Evolutionary conservation across 2,329 filamentous ascomycete species (phyloP).

Genomic region (Pyricularia sp.): DNA sequence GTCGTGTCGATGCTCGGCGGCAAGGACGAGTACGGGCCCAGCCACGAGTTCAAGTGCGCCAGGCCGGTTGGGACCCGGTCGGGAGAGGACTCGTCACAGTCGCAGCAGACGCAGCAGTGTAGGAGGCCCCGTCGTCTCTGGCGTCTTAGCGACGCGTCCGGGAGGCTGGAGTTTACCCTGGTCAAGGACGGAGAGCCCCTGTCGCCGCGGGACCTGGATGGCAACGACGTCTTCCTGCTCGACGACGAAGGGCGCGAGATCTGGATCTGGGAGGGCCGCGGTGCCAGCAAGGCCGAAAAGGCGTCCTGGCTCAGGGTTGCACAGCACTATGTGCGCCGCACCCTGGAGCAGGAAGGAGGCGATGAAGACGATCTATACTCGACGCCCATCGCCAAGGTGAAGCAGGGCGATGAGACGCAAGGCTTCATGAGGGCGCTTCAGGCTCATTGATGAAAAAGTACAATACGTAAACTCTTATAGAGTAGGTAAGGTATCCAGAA

Average conservation of each 20-base stretch:
- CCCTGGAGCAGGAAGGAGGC: slow-evolving; percentile 12
- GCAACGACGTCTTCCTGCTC: slow-evolving; percentile 53
- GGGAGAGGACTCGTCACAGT: neutral
- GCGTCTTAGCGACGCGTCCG: slow-evolving; percentile 52
- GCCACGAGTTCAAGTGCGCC: slow-evolving; percentile 29
- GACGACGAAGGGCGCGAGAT: slow-evolving; percentile 46
- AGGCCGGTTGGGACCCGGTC: slow-evolving; percentile 26
- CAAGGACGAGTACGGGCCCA: slow-evolving; percentile 27
- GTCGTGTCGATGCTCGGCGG: slow-evolving; percentile 49
- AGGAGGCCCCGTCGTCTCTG: slow-evolving; percentile 33
- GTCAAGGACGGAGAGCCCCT: slow-evolving; percentile 45
- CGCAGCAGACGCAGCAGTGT: slow-evolving; percentile 11
- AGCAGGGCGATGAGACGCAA: slow-evolving; percentile 43
- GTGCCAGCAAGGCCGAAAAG: slow-evolving; percentile 49
- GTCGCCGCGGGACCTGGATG: slow-evolving; percentile 39
- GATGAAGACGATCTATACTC: slow-evolving; percentile 26
- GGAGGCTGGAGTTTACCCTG: slow-evolving; percentile 45
- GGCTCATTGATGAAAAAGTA: slow-evolving; percentile 9
- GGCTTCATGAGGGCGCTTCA: slow-evolving; percentile 40
- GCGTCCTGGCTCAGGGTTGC: slow-evolving; percentile 50
- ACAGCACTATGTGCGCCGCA: slow-evolving; percentile 41
- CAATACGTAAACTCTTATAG: neutral
- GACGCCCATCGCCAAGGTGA: slow-evolving; percentile 46
- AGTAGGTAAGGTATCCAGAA: neutral
- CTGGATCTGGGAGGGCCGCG: slow-evolving; percentile 58